Conservation (phyloP, 1,284 basidiomycete species). For the Cystobasidiaceae sp. region DNA sequence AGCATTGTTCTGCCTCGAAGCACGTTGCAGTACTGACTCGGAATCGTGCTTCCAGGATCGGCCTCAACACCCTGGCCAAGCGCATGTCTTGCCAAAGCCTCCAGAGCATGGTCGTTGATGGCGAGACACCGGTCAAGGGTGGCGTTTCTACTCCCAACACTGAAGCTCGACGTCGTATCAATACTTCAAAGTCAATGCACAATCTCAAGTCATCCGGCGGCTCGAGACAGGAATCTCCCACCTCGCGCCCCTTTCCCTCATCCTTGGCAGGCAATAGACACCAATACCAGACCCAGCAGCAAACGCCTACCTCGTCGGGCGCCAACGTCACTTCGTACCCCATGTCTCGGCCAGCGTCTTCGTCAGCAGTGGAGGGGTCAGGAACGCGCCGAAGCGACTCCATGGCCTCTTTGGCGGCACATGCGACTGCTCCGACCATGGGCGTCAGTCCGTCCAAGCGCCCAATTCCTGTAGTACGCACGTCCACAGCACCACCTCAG, state of each 20-base stretch:
- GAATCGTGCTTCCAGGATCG: not conserved
- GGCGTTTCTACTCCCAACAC: conserved; percentile 12
- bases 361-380: conserved; percentile 15
- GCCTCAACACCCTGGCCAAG: conserved; percentile 36
- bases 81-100: conserved; percentile 41
- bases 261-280: not conserved
- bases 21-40: too few species aligned
- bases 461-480: conserved; percentile 5
- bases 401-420: conserved; percentile 1
- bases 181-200: conserved; percentile 40
- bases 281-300: conserved; percentile 1
- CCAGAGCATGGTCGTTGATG: conserved; percentile 24
- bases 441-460: conserved; percentile 5
- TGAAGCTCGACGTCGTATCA: conserved; percentile 36
- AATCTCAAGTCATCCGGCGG: conserved; percentile 35
- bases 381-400: conserved; percentile 7
- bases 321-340: not conserved
- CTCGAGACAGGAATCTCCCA: conserved; percentile 20
- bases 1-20: not conserved
- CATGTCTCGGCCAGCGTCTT: conserved; percentile 17
- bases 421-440: not conserved
- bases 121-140: conserved; percentile 39
- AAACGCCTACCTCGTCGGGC: conserved; percentile 5
- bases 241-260: conserved; percentile 23
- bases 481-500: conserved; percentile 25